These are phyloP conservation scores for Nidularia sp. DNA, from an alignment of 768 basidiomycete species.

Conservation along the genomic window DNA sequence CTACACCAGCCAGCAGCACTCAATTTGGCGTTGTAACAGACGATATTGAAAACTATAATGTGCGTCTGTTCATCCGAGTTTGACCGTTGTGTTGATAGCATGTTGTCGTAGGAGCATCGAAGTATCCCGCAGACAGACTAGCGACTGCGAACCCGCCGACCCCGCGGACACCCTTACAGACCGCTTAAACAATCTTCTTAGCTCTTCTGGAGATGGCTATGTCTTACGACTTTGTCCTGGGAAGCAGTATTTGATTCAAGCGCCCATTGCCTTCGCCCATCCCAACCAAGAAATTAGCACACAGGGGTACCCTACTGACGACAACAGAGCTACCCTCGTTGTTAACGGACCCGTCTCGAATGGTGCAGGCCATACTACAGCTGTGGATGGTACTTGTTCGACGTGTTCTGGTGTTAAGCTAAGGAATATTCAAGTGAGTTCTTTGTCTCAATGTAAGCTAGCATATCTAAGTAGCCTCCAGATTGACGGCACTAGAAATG, in stretches of 20 bases:
- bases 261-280: slow-evolving; percentile 63
- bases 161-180: slow-evolving; percentile 61
- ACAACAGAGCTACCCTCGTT: slow-evolving; percentile 63
- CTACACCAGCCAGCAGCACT: not conserved
- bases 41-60: not conserved
- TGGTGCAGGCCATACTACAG: slow-evolving; percentile 67
- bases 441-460: not conserved
- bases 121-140: slow-evolving; percentile 9
- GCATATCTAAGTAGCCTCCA: slow-evolving; percentile 17
- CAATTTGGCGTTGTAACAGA: not conserved
- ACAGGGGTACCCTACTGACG: slow-evolving; percentile 65
- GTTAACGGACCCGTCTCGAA: slow-evolving; percentile 62
- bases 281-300: slow-evolving; percentile 82
- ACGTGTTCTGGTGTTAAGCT: slow-evolving; percentile 58
- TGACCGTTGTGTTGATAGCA: no score
- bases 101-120: no score
- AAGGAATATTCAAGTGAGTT: slow-evolving; percentile 65
- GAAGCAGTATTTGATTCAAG: slow-evolving; percentile 57
- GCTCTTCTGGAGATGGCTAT: slow-evolving; percentile 63
- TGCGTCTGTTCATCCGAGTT: no score
- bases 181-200: slow-evolving; percentile 61
- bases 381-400: slow-evolving; percentile 62
- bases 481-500: slow-evolving; percentile 71
- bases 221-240: slow-evolving; percentile 63
- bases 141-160: slow-evolving; percentile 38